Conservation (phyloP, 108 stramenopile species). For the Pseudonitzschia multiseries region DNA sequence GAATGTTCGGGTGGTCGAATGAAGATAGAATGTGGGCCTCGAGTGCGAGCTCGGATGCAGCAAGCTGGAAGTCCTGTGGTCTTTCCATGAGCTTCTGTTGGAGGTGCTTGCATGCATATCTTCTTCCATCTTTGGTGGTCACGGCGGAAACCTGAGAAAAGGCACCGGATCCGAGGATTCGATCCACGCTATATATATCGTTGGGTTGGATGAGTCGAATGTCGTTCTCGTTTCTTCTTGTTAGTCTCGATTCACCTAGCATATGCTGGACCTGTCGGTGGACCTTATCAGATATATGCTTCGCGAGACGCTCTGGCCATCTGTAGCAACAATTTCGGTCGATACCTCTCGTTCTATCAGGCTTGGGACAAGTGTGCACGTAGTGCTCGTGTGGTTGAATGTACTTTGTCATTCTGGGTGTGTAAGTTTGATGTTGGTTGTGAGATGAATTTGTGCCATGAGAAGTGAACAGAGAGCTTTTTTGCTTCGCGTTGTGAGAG, state of each 20-base stretch:
- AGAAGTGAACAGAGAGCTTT: not conserved
- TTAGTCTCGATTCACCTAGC: constrained; percentile 20
- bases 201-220: constrained; percentile 12
- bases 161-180: constrained; percentile 53
- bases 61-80: constrained; percentile 57
- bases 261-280: constrained; percentile 18
- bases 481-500: too few relatives aligned
- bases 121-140: constrained; percentile 29
- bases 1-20: constrained; percentile 74
- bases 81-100: constrained; percentile 38
- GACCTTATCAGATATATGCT: constrained; percentile 17
- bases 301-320: constrained; percentile 27
- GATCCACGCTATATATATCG: constrained; percentile 35
- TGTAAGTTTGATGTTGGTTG: not conserved
- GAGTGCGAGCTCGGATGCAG: constrained; percentile 63
- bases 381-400: not conserved
- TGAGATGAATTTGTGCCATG: not conserved
- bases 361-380: not conserved
- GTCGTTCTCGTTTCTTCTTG: not conserved
- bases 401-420: not conserved
- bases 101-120: constrained; percentile 54
- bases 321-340: not conserved
- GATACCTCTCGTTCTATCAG: not conserved
- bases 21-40: constrained; percentile 78
- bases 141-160: constrained; percentile 57